Evolutionary conservation across 805 yeast species (phyloP).

Genomic region (Naumovozyma dairenensis): DNA sequence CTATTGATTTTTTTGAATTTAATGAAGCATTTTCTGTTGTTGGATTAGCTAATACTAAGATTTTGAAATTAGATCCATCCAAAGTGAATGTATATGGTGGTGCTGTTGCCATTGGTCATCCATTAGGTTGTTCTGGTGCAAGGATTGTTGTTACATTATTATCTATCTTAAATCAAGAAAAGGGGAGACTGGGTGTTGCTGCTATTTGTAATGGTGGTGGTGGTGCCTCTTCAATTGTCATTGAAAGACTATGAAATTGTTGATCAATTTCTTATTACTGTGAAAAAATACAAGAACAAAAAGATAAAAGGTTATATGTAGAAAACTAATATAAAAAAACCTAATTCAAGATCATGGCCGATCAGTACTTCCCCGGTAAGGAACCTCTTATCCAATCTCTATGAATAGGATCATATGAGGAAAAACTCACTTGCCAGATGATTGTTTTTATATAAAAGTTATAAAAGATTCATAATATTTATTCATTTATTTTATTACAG

Average conservation of each 20-base stretch:
- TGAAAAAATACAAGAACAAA: too few species aligned
- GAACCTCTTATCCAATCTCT: too few species aligned
- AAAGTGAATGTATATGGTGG: conserved; percentile 90
- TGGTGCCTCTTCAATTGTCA: conserved; percentile 89
- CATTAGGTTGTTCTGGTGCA: conserved; percentile 94
- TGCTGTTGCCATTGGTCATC: conserved; percentile 93
- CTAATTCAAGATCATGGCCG: too few species aligned
- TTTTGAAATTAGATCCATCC: conserved; percentile 48
- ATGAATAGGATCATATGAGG: too few species aligned
- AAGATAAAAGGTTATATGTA: too few species aligned
- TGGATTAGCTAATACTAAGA: conserved; percentile 78
- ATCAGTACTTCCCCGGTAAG: too few species aligned
- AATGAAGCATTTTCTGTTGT: conserved; percentile 98
- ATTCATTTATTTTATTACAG: too few species aligned
- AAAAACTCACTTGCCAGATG: too few species aligned
- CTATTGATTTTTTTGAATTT: conserved; percentile 86
- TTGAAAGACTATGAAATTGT: conserved; percentile 41
- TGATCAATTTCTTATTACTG: too few species aligned
- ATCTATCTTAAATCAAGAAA: conserved; percentile 74
- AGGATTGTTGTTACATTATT: conserved; percentile 81
- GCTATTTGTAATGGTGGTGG: conserved; percentile 99
- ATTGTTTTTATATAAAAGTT: too few species aligned
- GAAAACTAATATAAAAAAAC: too few species aligned
- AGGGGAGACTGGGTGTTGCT: conserved; percentile 83
- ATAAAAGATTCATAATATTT: too few species aligned